phyloP scores from a whole-genome alignment of 148 eudicot genomes.

The Hydrangea macrophylla region DNA sequence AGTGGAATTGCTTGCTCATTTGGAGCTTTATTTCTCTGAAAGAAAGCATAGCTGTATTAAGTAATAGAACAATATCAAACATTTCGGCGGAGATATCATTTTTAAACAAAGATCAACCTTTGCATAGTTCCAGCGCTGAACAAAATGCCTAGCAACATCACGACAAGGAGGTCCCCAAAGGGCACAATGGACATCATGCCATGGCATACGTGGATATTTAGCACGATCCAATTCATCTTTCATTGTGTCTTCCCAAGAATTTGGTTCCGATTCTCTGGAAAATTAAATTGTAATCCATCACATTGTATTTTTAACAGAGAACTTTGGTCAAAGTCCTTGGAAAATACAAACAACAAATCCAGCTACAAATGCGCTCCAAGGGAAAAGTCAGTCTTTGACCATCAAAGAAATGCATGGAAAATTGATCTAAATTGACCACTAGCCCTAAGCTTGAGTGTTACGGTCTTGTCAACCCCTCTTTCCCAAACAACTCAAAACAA shows the following conservation, averaged over 20 bases:
- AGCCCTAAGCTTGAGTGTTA: not conserved
- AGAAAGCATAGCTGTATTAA: conserved; percentile 18
- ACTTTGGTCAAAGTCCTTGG: not conserved
- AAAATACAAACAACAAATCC: not conserved
- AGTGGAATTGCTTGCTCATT: conserved; percentile 87
- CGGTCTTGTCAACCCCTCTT: not conserved
- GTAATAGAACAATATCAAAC: conserved; percentile 9
- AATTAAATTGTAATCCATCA: conserved; percentile 1
- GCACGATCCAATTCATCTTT: conserved; percentile 89
- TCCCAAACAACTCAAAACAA: too few species aligned
- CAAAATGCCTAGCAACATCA: conserved; percentile 94
- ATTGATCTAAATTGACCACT: not conserved
- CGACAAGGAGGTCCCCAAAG: conserved; percentile 97
- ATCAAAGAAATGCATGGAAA: not conserved
- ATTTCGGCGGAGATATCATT: not conserved
- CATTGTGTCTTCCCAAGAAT: conserved; percentile 96
- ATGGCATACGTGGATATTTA: conserved; percentile 96
- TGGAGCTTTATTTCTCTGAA: conserved; percentile 95
- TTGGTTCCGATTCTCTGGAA: conserved; percentile 89
- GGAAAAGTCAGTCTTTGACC: conserved; percentile 1
- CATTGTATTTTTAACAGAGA: not conserved
- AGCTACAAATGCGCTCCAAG: not conserved
- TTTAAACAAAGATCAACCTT: conserved; percentile 46
- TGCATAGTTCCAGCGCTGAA: conserved; percentile 98
- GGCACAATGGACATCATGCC: conserved; percentile 99